Evolutionary conservation across 176 grass and related monocot genomes (phyloP), one percentile per base, ranked within the genome.

Genomic region (Puccinellia tenuiflora): DNA sequence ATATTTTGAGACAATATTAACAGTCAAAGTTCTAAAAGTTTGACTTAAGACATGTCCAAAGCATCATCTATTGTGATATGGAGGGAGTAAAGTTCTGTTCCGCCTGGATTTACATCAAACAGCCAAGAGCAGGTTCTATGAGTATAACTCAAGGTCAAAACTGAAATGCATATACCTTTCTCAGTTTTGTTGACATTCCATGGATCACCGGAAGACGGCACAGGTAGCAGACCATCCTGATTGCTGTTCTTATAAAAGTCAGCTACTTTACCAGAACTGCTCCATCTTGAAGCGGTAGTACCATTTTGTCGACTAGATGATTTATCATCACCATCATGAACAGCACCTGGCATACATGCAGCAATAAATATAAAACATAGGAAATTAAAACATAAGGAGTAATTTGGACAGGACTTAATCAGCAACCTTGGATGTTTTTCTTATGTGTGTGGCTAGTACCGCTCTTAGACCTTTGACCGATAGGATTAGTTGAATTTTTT

Each of bases 361-460:
- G 82, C 26, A 68, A 78, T 20, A 65, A 73, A 82, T 34, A 75
- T 42, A 21, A 56, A 48, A 39, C 51, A 59, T n/a, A 82, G 2
- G 14, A 21, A 57, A 76, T 40, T 48, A 51, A 56, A 86, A 35
- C 60, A 40, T 64, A 78, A 86, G 28, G 33, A 86, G 55, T 59
- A 73, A 85, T 76, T 81, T 78, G 40, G 50, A 68, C 38, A 82
- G 57, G 55, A 77, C 17, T 83, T 60, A 48, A n/a, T 47, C n/a
- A 35, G 66, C 60, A 85, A 99, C 96, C 96, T 99, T 96, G 96
- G 64, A 60, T 85, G 29, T 77, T 80, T 65, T 89, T 99, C 37
- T 81, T 83, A 48, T 92, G 88, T 26, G 63, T 35, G 84, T 92
- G 89, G 45, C 69, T 82, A 43, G 55, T 73, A 31, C 78, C 80